Evolutionary conservation across 352 stramenopile genomes (phyloP), one percentile per base, ranked within the genome.

Genomic region (Globisporangium emineosum): DNA sequence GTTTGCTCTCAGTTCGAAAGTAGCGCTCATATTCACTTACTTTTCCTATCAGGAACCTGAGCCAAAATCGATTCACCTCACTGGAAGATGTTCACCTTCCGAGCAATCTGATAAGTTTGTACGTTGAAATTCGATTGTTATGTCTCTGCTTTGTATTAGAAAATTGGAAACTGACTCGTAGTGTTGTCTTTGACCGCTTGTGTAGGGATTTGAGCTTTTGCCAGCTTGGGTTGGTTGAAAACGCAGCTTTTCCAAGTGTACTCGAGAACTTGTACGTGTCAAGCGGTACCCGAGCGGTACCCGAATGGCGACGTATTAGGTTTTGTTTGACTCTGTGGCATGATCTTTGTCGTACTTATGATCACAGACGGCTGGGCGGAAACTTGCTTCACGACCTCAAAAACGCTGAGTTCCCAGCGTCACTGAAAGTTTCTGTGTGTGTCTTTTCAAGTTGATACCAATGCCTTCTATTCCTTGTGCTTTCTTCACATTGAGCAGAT

Each of bases 251-350:
- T 21, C 52, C 52, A 6, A 45, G 3, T 5, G 9, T 25, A 2
- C 52, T 58, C 12, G 32, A 58, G 30, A 58, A 21, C 32, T 45
- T 58, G 52, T 57, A 23, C 30, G 51, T 42, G 23, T 19, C 51
- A 29, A 37, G n/a, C n/a, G n/a, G n/a, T n/a, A n/a, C n/a, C n/a
- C n/a, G n/a, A 27, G 23, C 8, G 25, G 15, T 5, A 19, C 15
- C 27, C 23, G 50, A 55, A 32, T 27, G 12, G 37, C n/a, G 37
- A 5, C 13, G 37, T 5, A n/a, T 45, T n/a, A 17, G 37, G 17
- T n/a, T 37, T 9, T 37, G 1, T 37, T 9, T 37, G 9, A 37
- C 32, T 1, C 32, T 35, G 32, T 37, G 32, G 32, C 12, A 9
- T 9, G 9, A 37, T 37, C 32, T 37, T 37, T 1, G 32, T 9